A percentile compares a stretch with the other conserved stretches of the same genome.
Conservation (phyloP, 1,139 yeast genomes). For the Yamadazyma sp. region DNA sequence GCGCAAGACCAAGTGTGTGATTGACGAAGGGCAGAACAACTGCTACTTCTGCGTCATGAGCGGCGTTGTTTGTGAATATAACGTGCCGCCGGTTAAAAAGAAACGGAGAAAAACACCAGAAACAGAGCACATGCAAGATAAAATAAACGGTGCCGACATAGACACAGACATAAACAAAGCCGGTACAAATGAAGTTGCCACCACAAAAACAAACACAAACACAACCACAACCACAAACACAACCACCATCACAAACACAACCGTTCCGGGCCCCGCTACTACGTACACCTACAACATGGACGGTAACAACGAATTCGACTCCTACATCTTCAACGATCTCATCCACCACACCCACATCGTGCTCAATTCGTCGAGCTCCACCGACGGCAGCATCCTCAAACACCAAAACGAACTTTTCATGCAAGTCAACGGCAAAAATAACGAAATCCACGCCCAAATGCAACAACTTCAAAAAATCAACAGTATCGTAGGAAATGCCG, state of each 20-base stretch:
- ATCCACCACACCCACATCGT: conserved; percentile 3
- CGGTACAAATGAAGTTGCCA: neutral
- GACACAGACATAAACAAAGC: neutral
- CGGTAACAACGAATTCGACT: conserved; percentile 15
- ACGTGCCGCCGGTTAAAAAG: conserved; percentile 16
- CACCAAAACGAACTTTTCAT: conserved; percentile 9
- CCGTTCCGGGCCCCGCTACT: too few relatives aligned
- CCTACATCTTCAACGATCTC: conserved; percentile 8
- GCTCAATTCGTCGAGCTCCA: conserved; percentile 9
- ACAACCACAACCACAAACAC: too few relatives aligned
- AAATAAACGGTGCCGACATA: too few relatives aligned
- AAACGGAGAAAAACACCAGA: conserved; percentile 8
- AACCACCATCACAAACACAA: too few relatives aligned
- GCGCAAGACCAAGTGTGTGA: conserved; percentile 16
- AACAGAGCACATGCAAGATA: too few relatives aligned
- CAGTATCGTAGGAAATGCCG: conserved; percentile 12
- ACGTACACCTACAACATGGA: conserved; percentile 8
- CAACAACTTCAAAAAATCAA: neutral
- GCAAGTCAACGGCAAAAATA: conserved; percentile 8
- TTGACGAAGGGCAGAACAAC: conserved; percentile 10
- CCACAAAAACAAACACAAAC: too few relatives aligned
- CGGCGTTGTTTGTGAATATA: conserved; percentile 12
- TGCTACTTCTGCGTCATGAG: conserved; percentile 15
- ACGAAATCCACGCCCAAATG: neutral
- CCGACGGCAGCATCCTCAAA: conserved; percentile 9